Evolutionary conservation across 805 yeast species (phyloP).

Genomic region (Pichia gijzeniarum): DNA sequence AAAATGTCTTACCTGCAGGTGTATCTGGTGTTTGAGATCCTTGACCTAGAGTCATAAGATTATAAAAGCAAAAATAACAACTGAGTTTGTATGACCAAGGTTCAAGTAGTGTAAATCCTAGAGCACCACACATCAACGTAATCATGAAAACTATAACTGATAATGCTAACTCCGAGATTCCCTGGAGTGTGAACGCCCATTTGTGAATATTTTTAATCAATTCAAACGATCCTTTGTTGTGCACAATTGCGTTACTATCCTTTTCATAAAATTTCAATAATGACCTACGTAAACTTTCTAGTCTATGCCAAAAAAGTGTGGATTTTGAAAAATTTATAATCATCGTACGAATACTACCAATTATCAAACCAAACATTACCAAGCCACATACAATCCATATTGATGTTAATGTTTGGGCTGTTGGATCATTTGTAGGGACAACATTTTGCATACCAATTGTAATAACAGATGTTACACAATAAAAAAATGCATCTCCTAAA

Average conservation of each 20-base stretch:
- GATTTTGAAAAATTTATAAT: constrained; percentile 57
- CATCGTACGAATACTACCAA: constrained; percentile 62
- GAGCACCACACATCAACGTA: constrained; percentile 72
- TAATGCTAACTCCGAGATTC: constrained; percentile 32
- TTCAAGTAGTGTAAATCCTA: constrained; percentile 54
- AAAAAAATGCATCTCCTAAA: constrained; percentile 67
- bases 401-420: constrained; percentile 52
- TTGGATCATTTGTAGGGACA: constrained; percentile 40
- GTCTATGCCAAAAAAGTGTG: constrained; percentile 57
- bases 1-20: constrained; percentile 64
- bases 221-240: constrained; percentile 46
- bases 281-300: constrained; percentile 44
- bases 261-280: constrained; percentile 14
- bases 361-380: constrained; percentile 63
- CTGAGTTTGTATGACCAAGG: constrained; percentile 66
- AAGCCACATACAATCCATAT: constrained; percentile 67
- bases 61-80: constrained; percentile 70
- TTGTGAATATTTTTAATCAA: constrained; percentile 48
- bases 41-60: constrained; percentile 78
- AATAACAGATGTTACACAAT: constrained; percentile 61
- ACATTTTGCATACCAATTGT: constrained; percentile 83
- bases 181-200: constrained; percentile 35
- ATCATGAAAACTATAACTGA: constrained; percentile 40
- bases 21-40: constrained; percentile 66
- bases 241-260: neutral